phyloP scores from a whole-genome alignment of 1,284 basidiomycete genomes.

The Anthracocystis walkeri region DNA sequence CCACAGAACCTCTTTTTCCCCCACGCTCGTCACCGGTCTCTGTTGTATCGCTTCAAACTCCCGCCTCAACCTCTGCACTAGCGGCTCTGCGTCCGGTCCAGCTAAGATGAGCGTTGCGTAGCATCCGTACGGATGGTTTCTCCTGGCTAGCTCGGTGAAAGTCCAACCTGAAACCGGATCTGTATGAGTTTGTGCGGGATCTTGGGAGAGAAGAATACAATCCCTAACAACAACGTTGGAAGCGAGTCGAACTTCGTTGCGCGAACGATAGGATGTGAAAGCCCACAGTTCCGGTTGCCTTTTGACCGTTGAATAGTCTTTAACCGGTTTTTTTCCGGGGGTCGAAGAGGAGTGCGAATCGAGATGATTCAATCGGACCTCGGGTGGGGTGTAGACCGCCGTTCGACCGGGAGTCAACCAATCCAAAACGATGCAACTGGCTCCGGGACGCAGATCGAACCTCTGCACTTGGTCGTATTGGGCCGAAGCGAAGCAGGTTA shows the following conservation, averaged over 20 bases:
- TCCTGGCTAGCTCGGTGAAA: slow-evolving; percentile 72
- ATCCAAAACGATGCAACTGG: slow-evolving; percentile 59
- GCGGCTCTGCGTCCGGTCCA: slow-evolving; percentile 74
- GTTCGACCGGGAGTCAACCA: slow-evolving; percentile 67
- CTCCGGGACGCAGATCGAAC: slow-evolving; percentile 54
- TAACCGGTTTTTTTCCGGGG: neutral
- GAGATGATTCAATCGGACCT: slow-evolving; percentile 15
- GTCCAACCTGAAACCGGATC: neutral
- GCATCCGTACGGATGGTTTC: slow-evolving; percentile 81
- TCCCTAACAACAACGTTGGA: slow-evolving; percentile 79
- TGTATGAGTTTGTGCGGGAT: neutral
- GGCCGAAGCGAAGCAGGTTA: slow-evolving; percentile 61
- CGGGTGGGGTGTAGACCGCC: neutral
- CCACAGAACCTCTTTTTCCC: slow-evolving; percentile 83
- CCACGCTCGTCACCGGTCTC: slow-evolving; percentile 72
- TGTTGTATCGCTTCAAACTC: slow-evolving; percentile 76
- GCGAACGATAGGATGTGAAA: slow-evolving; percentile 84
- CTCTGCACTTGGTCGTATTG: slow-evolving; percentile 63
- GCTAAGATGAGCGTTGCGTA: slow-evolving; percentile 84
- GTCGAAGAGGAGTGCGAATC: slow-evolving; percentile 11
- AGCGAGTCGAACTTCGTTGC: slow-evolving; percentile 83
- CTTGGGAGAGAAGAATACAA: slow-evolving; percentile 78
- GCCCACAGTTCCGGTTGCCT: slow-evolving; percentile 83
- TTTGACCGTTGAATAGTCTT: neutral
- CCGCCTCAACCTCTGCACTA: slow-evolving; percentile 72